A percentile compares a stretch with the other conserved stretches of the same genome.
Conservation (phyloP, 768 basidiomycete genomes). For the Collybia mongolica region DNA sequence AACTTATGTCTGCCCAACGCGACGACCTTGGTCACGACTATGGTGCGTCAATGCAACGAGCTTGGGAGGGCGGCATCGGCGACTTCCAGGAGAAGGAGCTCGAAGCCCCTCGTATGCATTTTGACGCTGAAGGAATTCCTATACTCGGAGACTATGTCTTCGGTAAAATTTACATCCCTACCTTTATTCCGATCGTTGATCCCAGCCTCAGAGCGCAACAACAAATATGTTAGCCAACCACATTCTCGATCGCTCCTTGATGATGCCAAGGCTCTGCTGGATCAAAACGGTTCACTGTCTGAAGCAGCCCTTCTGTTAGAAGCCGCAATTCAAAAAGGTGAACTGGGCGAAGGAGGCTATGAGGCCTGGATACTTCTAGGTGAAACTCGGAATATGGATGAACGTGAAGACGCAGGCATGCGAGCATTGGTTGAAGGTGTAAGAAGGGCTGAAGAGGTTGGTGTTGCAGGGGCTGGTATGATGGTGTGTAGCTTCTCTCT, state of each 20-base stretch:
- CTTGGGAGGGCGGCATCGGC: constrained; percentile 60
- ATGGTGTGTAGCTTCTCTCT: constrained; percentile 45
- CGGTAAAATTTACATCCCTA: constrained; percentile 43
- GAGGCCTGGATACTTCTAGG: constrained; percentile 94
- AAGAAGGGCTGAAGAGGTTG: constrained; percentile 58
- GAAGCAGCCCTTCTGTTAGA: constrained; percentile 88
- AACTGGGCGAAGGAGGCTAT: constrained; percentile 77
- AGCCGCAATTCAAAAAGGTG: constrained; percentile 83
- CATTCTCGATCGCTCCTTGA: constrained; percentile 51
- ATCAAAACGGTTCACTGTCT: constrained; percentile 80
- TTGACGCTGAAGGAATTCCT: constrained; percentile 77
- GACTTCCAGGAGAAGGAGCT: constrained; percentile 34
- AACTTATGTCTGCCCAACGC: constrained; percentile 67
- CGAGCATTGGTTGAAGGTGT: constrained; percentile 76
- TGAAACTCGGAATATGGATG: constrained; percentile 87
- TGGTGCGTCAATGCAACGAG: constrained; percentile 56
- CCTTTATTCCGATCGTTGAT: neutral
- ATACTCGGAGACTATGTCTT: constrained; percentile 71
- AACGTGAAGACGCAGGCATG: constrained; percentile 82
- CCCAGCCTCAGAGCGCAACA: constrained; percentile 57
- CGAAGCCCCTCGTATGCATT: constrained; percentile 37
- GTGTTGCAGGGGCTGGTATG: constrained; percentile 70
- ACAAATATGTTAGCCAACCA: constrained; percentile 62
- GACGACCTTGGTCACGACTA: constrained; percentile 68
- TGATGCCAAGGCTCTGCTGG: constrained; percentile 76